These are phyloP conservation scores for Haplographium delicatum DNA, from an alignment of 495 filamentous ascomycete species.

Conservation along the genomic window DNA sequence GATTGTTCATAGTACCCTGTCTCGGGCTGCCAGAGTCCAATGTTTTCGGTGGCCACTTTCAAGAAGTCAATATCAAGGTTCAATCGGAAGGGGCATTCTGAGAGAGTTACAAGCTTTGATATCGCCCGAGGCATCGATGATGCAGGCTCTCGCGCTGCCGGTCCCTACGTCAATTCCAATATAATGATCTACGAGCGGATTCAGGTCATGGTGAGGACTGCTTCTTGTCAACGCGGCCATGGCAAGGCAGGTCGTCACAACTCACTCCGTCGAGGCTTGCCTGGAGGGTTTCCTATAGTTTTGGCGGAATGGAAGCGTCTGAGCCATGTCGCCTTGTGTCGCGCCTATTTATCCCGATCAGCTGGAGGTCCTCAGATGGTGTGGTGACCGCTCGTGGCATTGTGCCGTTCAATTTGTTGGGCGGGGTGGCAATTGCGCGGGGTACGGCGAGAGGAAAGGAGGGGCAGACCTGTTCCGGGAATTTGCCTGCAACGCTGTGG, in stretches of 20 bases:
- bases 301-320: conserved; percentile 20
- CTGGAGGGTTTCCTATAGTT: conserved; percentile 21
- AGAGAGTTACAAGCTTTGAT: conserved; percentile 61
- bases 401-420: neutral
- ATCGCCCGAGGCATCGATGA: conserved; percentile 84
- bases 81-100: neutral
- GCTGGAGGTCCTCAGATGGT: conserved; percentile 5
- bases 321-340: conserved; percentile 15
- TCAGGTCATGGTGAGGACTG: conserved; percentile 27
- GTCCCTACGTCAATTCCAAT: conserved; percentile 97
- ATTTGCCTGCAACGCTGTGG: too few species aligned
- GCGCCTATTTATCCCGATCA: conserved; percentile 1
- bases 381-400: neutral
- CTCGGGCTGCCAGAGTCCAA: conserved; percentile 90
- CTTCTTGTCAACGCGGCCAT: neutral
- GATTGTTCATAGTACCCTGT: conserved; percentile 97
- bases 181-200: conserved; percentile 46
- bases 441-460: conserved; percentile 1
- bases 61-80: neutral
- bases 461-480: neutral
- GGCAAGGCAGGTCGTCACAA: neutral
- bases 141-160: conserved; percentile 88
- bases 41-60: conserved; percentile 73
- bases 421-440: neutral
- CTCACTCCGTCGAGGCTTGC: conserved; percentile 25